Percentiles rank a stretch among this genome's conserved stretches.
These are phyloP conservation scores for Calonectria pauciramosa DNA, from an alignment of 2,329 filamentous ascomycete species.

Conservation along the genomic window DNA sequence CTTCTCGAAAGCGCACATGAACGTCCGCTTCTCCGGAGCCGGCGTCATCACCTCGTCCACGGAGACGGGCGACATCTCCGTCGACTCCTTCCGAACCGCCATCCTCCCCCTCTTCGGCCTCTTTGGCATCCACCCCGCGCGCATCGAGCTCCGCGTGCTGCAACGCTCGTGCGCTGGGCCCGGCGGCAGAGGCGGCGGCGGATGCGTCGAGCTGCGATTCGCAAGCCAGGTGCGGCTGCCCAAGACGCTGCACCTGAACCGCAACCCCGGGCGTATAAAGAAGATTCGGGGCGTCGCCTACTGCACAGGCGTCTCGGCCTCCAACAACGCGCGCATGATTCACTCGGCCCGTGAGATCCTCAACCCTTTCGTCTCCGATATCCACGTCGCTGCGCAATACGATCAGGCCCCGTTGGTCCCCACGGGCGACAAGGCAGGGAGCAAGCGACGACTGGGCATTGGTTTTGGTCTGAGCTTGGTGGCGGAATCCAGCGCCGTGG, in stretches of 20 bases:
- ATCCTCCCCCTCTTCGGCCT: conserved; percentile 90
- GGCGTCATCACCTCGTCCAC: conserved; percentile 94
- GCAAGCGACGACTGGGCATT: conserved; percentile 80
- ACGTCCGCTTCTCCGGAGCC: conserved; percentile 89
- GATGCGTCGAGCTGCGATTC: conserved; percentile 93
- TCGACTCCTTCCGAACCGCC: conserved; percentile 94
- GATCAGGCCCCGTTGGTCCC: conserved; percentile 73
- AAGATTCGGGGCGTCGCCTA: conserved; percentile 94
- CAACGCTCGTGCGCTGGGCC: conserved; percentile 83
- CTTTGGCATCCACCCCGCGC: conserved; percentile 85
- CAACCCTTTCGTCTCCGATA: conserved; percentile 88
- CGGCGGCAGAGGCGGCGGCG: conserved; percentile 84
- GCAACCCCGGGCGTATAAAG: conserved; percentile 88
- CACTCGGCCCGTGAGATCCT: conserved; percentile 88
- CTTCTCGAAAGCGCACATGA: conserved; percentile 92
- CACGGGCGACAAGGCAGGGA: conserved; percentile 66
- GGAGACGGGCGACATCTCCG: conserved; percentile 85
- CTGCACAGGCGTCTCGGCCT: conserved; percentile 89
- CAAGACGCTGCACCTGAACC: conserved; percentile 89
- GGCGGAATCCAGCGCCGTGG: conserved; percentile 87
- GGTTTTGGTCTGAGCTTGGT: conserved; percentile 94
- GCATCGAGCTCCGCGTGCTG: conserved; percentile 88
- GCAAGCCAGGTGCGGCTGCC: conserved; percentile 93
- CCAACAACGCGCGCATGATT: conserved; percentile 96
- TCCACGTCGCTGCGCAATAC: conserved; percentile 88